Conservation (phyloP, 768 basidiomycete genomes). For the Hericium erinaceus region DNA sequence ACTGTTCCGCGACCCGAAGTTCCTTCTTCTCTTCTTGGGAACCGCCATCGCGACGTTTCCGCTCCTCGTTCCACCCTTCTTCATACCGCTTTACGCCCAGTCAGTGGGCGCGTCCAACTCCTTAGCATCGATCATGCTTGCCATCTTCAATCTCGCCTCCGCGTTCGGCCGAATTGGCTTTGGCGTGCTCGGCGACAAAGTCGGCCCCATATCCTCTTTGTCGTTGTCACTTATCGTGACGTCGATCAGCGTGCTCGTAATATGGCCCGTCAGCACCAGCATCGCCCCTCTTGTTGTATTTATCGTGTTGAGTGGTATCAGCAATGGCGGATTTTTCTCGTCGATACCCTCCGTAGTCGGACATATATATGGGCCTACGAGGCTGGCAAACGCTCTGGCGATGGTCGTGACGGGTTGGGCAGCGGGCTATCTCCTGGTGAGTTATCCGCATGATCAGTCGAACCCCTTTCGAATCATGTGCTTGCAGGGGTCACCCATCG, state of each 20-base stretch:
- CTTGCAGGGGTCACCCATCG: constrained; percentile 21
- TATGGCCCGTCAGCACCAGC: constrained; percentile 15
- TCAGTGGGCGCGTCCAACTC: constrained; percentile 19
- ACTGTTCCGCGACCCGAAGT: constrained; percentile 22
- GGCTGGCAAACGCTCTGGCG: constrained; percentile 24
- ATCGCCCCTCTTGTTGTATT: constrained; percentile 19
- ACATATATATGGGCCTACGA: constrained; percentile 20
- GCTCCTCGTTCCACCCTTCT: constrained; percentile 28
- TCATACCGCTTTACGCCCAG: constrained; percentile 27
- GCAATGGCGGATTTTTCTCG: constrained; percentile 26
- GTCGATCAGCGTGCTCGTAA: constrained; percentile 22
- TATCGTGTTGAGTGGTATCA: constrained; percentile 20
- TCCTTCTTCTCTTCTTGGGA: constrained; percentile 21
- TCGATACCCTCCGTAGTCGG: constrained; percentile 25
- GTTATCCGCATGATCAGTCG: background rate
- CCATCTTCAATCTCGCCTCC: constrained; percentile 26
- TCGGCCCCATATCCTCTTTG: constrained; percentile 23
- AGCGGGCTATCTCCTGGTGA: constrained; percentile 20
- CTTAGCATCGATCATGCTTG: constrained; percentile 22
- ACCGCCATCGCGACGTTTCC: constrained; percentile 27
- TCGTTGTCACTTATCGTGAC: constrained; percentile 19
- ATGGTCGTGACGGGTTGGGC: constrained; percentile 26
- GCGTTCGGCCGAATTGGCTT: constrained; percentile 24
- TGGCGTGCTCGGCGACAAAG: constrained; percentile 20
- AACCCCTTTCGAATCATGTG: too few relatives aligned